Evolutionary conservation across 257 asterid species (phyloP), one percentile per base, ranked within the genome.

Genomic region (Perilla frutescens): DNA sequence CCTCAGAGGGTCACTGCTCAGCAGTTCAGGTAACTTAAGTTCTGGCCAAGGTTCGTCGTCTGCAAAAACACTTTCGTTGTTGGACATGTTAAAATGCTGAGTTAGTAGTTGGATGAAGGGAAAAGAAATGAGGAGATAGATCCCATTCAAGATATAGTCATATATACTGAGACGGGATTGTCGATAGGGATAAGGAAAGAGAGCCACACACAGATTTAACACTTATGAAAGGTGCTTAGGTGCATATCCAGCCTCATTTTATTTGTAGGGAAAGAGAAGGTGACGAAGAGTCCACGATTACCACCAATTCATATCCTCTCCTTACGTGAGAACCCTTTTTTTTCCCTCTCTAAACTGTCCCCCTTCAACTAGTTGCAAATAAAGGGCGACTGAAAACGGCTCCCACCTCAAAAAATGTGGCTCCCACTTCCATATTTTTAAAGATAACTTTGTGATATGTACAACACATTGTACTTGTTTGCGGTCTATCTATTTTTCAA

Each of bases 181-280:
- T 55, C 57, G 72, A 57, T 77, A 70, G 86, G 81, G 98, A 93
- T 89, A 88, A 91, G 96, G 66, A 84, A 93, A 89, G 95, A 92
- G 90, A 91, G 90, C 89, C 97, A 89, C 92, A 90, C 92, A 89
- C 76, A 86, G 71, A 82, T 84, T 77, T 71, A 85, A 81, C 84
- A 87, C 81, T 77, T 63, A 81, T 72, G 90, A 86, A 86, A 83
- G 71, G 59, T 79, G 70, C 69, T 66, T 77, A 58, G 76, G 78
- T 76, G 71, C 67, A 81, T 81, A 76, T 87, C 62, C 66, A 75
- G 76, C 82, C 81, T 80, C 76, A 76, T 79, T 81, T 82, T 84
- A 71, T 84, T 61, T 78, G 79, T 77, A 73, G 67, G 84, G 80
- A 81, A 83, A 80, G 89, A 77, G 84, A 77, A 85, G 96, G 90